phyloP scores from a whole-genome alignment of 1,284 basidiomycete species.

The Peniophora sp. region DNA sequence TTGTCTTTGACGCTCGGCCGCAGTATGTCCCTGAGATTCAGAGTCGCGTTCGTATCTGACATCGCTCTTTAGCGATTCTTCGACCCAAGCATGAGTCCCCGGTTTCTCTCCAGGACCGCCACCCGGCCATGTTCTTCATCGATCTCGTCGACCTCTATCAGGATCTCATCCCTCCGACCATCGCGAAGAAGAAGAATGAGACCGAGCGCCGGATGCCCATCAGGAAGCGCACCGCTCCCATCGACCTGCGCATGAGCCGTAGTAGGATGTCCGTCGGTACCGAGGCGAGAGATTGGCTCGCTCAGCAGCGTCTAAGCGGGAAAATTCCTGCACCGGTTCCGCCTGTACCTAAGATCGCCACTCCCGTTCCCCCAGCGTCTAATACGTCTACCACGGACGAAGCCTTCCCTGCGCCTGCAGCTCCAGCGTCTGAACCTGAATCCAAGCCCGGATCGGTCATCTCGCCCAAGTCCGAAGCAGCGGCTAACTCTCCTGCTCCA shows the following conservation, averaged over 20 bases:
- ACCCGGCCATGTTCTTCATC: constrained; percentile 75
- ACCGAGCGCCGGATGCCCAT: constrained; percentile 74
- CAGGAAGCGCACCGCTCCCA: constrained; percentile 80
- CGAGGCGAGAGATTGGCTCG: constrained; percentile 41
- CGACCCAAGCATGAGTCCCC: constrained; percentile 79
- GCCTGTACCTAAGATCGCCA: constrained; percentile 15
- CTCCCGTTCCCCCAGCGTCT: constrained; percentile 9
- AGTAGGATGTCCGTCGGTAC: constrained; percentile 33
- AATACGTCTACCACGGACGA: constrained; percentile 10
- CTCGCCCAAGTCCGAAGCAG: not conserved
- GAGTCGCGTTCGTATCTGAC: not conserved
- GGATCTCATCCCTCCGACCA: constrained; percentile 71
- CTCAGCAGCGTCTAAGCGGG: constrained; percentile 38
- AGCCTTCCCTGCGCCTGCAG: constrained; percentile 20
- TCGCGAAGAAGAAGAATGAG: constrained; percentile 79
- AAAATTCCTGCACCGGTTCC: constrained; percentile 31
- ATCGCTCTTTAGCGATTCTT: constrained; percentile 51
- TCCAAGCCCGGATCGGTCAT: not conserved
- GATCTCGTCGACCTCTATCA: constrained; percentile 79
- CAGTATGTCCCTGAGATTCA: constrained; percentile 38
- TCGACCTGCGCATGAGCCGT: constrained; percentile 83
- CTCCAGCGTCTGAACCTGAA: constrained; percentile 18
- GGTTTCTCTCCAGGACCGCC: constrained; percentile 80
- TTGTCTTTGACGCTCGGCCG: constrained; percentile 82
- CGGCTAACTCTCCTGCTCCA: not conserved